These are phyloP conservation scores for Trichoderma sp. DNA, from an alignment of 2,329 filamentous ascomycete species.

Conservation along the genomic window DNA sequence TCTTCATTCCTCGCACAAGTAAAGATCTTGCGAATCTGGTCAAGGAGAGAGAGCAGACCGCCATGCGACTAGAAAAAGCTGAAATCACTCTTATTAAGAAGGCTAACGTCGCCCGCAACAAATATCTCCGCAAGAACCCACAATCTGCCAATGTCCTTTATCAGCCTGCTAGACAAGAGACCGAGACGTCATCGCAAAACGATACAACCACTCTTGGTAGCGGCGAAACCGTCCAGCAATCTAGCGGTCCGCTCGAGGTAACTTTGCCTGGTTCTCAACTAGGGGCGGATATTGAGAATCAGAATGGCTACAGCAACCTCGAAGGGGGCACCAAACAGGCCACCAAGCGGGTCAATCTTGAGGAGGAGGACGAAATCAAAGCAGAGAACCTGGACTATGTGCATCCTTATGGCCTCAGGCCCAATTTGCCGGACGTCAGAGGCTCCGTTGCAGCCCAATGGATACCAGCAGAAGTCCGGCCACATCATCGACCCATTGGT, in stretches of 20 bases:
- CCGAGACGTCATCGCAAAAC: neutral
- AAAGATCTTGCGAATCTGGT: slow-evolving; percentile 77
- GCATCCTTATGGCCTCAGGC: slow-evolving; percentile 37
- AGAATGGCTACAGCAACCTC: neutral
- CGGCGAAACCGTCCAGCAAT: neutral
- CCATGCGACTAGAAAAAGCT: slow-evolving; percentile 78
- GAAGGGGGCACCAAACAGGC: neutral
- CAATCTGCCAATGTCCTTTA: neutral
- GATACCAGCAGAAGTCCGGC: slow-evolving; percentile 69
- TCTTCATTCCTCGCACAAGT: slow-evolving; percentile 80
- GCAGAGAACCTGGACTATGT: slow-evolving; percentile 34
- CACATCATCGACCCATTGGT: slow-evolving; percentile 65
- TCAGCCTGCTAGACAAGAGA: neutral
- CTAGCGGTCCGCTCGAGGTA: slow-evolving; percentile 10
- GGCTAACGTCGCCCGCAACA: slow-evolving; percentile 69
- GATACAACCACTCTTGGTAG: neutral
- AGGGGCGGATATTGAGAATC: neutral
- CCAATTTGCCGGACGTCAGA: slow-evolving; percentile 39
- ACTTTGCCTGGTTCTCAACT: slow-evolving; percentile 15
- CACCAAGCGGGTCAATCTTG: neutral
- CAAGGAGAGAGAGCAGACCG: slow-evolving; percentile 73
- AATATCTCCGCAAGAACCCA: slow-evolving; percentile 35
- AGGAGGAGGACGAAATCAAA: slow-evolving; percentile 18
- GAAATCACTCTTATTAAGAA: slow-evolving; percentile 81
- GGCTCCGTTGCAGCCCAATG: slow-evolving; percentile 66